Evolutionary conservation across 164 flowering plant genomes (phyloP).

Genomic region (Stephania japonica): DNA sequence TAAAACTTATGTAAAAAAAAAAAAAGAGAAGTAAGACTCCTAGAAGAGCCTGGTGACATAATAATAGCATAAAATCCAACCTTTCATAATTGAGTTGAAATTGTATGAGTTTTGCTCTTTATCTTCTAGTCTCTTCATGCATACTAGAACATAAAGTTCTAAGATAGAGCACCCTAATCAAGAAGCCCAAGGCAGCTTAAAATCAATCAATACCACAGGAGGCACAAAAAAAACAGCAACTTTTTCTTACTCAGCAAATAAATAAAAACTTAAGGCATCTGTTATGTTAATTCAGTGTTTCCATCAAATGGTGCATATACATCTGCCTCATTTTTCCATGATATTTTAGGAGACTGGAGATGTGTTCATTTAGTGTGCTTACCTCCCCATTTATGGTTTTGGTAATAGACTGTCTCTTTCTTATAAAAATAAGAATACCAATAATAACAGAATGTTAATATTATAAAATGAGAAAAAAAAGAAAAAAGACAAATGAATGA

Average conservation of each 20-base stretch:
- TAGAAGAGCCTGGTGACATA: not conserved
- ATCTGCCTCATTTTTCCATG: too few relatives aligned
- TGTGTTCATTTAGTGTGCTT: too few relatives aligned
- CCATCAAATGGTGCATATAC: not conserved
- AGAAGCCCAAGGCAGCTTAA: constrained; percentile 8
- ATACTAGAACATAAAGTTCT: constrained; percentile 80
- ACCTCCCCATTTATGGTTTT: too few relatives aligned
- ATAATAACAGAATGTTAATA: not conserved
- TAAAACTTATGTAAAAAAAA: too few relatives aligned
- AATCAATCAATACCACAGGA: not conserved
- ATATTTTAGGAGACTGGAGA: too few relatives aligned
- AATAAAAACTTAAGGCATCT: not conserved
- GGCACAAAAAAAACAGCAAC: not conserved
- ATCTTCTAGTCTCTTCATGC: constrained; percentile 83
- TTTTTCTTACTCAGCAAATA: not conserved
- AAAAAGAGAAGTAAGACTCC: too few relatives aligned
- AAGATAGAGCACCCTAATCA: constrained; percentile 79
- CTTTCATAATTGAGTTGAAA: constrained; percentile 88
- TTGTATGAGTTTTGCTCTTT: constrained; percentile 77
- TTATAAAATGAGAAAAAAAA: not conserved
- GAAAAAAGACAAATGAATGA: not conserved
- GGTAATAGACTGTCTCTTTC: not conserved
- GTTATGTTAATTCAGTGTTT: not conserved
- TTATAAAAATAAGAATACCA: not conserved
- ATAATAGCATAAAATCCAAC: constrained; percentile 22